A percentile compares a stretch with the other conserved stretches of the same genome.
These are phyloP conservation scores for Fomitopsis palustris DNA, from an alignment of 1,284 basidiomycete genomes.

Conservation along the genomic window DNA sequence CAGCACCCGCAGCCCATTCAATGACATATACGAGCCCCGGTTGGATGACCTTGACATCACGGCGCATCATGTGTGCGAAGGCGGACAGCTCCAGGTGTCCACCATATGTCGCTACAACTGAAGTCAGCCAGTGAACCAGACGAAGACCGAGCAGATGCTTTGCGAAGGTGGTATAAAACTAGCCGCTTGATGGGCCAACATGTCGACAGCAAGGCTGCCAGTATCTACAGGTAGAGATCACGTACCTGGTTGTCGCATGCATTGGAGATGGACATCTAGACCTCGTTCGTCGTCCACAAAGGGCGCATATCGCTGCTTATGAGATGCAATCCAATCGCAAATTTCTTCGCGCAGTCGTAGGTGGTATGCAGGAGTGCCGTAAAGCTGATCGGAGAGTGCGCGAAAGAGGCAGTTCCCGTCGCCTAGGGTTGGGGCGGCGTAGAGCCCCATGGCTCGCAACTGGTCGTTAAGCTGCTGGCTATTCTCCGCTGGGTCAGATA, in stretches of 20 bases:
- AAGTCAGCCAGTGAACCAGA: constrained; percentile 2
- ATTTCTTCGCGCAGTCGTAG: constrained; percentile 68
- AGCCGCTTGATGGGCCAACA: background rate
- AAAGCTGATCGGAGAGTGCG: constrained; percentile 77
- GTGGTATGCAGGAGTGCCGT: constrained; percentile 74
- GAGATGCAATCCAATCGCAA: constrained; percentile 76
- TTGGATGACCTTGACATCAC: constrained; percentile 88
- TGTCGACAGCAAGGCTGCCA: background rate
- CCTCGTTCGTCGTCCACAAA: constrained; percentile 88
- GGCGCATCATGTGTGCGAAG: constrained; percentile 76
- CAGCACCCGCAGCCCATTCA: constrained; percentile 60
- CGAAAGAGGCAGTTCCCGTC: constrained; percentile 90
- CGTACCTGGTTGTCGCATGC: constrained; percentile 76
- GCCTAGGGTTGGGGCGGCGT: constrained; percentile 74
- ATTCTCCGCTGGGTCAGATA: constrained; percentile 59
- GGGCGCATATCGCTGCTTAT: constrained; percentile 75
- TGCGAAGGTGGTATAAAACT: background rate
- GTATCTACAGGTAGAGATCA: constrained; percentile 5
- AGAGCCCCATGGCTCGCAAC: constrained; percentile 70
- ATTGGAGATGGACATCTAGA: constrained; percentile 64
- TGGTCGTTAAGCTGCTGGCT: constrained; percentile 64
- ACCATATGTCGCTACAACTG: constrained; percentile 72
- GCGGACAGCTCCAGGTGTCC: constrained; percentile 90
- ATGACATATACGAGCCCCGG: constrained; percentile 84
- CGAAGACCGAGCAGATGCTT: background rate